Evolutionary conservation across 2,329 filamentous ascomycete genomes (phyloP).

Genomic region (Paraphaeosphaeria sporulosa): DNA sequence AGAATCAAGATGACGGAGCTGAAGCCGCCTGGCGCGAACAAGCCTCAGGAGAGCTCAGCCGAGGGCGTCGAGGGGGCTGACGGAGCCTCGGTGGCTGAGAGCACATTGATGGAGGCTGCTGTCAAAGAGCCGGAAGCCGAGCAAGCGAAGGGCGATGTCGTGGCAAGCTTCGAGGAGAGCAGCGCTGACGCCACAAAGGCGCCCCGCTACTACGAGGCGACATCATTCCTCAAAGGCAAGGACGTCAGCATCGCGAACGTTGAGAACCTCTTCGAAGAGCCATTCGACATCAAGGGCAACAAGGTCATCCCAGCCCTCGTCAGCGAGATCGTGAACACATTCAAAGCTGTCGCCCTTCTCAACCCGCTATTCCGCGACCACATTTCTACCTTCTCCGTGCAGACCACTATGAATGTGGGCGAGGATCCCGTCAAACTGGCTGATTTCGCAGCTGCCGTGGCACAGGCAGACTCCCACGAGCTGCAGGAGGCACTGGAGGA

Average conservation of each 20-base stretch:
- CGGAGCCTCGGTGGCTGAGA: constrained; percentile 43
- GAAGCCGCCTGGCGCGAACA: constrained; percentile 67
- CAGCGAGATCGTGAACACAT: constrained; percentile 98
- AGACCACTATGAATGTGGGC: constrained; percentile 92
- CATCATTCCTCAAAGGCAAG: constrained; percentile 88
- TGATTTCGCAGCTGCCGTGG: constrained; percentile 96
- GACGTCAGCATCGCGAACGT: constrained; percentile 94
- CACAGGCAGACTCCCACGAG: constrained; percentile 83
- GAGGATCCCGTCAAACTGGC: constrained; percentile 94
- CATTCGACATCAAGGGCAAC: constrained; percentile 88
- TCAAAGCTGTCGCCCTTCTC: constrained; percentile 93
- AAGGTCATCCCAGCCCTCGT: constrained; percentile 89
- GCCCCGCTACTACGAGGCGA: constrained; percentile 73
- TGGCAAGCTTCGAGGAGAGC: constrained; percentile 94
- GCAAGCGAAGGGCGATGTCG: constrained; percentile 77
- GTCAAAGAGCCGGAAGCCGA: constrained; percentile 59
- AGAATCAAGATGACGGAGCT: constrained; percentile 89
- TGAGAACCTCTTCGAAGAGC: constrained; percentile 88
- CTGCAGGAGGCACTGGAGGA: constrained; percentile 90
- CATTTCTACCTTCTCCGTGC: constrained; percentile 82
- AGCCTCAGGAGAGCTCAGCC: constrained; percentile 34
- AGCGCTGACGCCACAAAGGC: constrained; percentile 64
- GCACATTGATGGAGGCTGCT: constrained; percentile 52
- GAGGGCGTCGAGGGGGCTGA: constrained; percentile 28
- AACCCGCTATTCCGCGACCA: constrained; percentile 97